A percentile compares a stretch with the other conserved stretches of the same genome.
Conservation (phyloP, 768 basidiomycete genomes). For the Punctularia strigosozonata region DNA sequence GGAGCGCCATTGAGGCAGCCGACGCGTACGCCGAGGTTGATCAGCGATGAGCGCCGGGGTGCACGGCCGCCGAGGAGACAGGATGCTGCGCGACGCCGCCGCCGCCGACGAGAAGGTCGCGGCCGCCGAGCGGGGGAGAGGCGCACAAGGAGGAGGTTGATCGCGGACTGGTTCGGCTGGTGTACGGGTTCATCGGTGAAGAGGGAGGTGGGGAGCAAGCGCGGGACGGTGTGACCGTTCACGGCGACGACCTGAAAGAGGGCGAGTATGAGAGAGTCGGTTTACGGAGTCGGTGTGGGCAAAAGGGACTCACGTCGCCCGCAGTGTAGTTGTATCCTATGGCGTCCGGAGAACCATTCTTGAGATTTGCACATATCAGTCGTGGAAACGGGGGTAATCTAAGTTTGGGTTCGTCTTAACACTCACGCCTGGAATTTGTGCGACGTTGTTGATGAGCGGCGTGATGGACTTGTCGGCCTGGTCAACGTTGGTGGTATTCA, state of each 20-base stretch:
- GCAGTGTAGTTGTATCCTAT: no score
- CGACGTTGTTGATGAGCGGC: no score
- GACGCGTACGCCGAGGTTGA: conserved; percentile 15
- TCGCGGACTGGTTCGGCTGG: neutral
- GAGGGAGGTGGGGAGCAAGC: conserved; percentile 11
- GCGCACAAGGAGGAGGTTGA: neutral
- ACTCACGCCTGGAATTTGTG: no score
- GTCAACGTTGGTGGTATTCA: neutral
- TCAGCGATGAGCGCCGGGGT: conserved; percentile 34
- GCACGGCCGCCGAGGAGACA: conserved; percentile 27
- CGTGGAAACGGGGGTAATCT: conserved; percentile 6
- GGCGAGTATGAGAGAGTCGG: no score
- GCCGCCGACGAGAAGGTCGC: conserved; percentile 22
- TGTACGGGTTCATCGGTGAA: conserved; percentile 6
- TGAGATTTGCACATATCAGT: conserved; percentile 7
- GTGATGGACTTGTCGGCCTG: neutral
- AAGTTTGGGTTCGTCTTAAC: conserved; percentile 2
- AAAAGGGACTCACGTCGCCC: no score
- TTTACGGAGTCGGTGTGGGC: no score
- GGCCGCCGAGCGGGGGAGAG: conserved; percentile 1
- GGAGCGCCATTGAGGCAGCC: conserved; percentile 13
- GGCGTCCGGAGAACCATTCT: no score
- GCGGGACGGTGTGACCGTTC: conserved; percentile 8
- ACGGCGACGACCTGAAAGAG: no score
- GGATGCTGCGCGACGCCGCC: conserved; percentile 27